phyloP scores from a whole-genome alignment of 2,329 filamentous ascomycete genomes.

The Fusarium brevicatenulatum region DNA sequence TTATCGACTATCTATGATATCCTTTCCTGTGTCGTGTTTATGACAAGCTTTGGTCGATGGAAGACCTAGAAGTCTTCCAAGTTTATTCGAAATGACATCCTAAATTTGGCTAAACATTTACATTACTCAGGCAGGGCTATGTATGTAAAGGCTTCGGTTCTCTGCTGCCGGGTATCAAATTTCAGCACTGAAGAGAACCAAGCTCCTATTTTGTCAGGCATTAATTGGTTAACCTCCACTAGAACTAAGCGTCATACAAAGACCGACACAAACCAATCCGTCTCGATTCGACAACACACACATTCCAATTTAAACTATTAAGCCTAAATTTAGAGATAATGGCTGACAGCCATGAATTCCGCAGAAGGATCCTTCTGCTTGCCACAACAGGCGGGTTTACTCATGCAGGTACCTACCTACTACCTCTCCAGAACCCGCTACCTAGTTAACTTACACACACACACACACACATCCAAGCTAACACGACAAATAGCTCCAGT shows the following conservation, averaged over 20 bases:
- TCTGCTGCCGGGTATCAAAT: not conserved
- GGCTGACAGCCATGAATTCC: conserved; percentile 16
- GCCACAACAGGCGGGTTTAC: conserved; percentile 52
- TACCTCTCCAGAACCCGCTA: not conserved
- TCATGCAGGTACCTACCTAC: conserved; percentile 44
- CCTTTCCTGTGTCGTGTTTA: not conserved
- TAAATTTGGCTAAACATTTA: not conserved
- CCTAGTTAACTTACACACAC: not conserved
- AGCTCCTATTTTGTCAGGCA: not conserved
- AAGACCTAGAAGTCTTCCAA: not conserved
- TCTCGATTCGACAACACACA: conserved; percentile 3
- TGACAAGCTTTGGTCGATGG: not conserved
- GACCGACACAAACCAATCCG: conserved; percentile 6
- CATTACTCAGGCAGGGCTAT: not conserved
- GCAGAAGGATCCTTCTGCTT: conserved; percentile 46
- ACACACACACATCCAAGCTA: not conserved
- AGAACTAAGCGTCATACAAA: conserved; percentile 28
- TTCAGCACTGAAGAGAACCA: not conserved
- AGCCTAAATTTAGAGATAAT: conserved; percentile 14
- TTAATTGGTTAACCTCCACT: not conserved
- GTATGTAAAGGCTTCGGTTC: not conserved
- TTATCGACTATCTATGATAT: conserved; percentile 9
- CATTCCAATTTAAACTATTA: conserved; percentile 18
- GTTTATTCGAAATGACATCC: not conserved
- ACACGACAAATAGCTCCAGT: conserved; percentile 45